Base-by-base conservation (phyloP, 2,329 filamentous ascomycete species). In the Colletotrichum costaricense region DNA sequence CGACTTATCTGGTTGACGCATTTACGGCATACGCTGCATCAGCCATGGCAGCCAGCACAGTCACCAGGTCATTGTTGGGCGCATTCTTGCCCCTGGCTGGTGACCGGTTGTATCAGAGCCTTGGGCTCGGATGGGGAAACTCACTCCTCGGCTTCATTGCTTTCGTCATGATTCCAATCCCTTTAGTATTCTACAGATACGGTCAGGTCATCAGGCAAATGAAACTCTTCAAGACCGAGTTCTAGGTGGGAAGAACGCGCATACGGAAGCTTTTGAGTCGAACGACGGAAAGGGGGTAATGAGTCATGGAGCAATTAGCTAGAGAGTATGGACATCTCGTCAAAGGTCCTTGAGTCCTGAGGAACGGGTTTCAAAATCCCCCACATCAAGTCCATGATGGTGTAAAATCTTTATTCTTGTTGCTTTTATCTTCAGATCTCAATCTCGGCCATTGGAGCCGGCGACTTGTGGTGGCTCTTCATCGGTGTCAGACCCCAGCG, bases 401-500 rank as follows among this genome's bases (percentile, higher is more conserved):
- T 42, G 16, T 42, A 42, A 42, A 42, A 8, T 6, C 26, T 22
- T 26, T 11, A 5, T 26, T 24, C 52, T 24, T 14, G 7, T 16
- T 55, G 3, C 22, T 16, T 55, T 6, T 8, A 56, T 26, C 12
- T 14, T 19, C 26, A 72, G 3, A 69, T 16, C 5, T 28, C 19
- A 22, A 30, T 19, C 49, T 64, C 70, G 5, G 28, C 49, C 14
- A 42, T 67, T 3, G 74, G 74, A 49, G 55, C 63, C 35, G 66
- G 63, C 56, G 81, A 79, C 78, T 83, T 85, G 71, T 83, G 76
- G 69, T 86, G 86, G 78, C 84, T 87, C 82, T 86, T 85, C 94
- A 98, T 97, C 1, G 95, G 93, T 79, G 90, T 88, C 72, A 97
- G 84, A 0, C 95, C 95, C 93, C 94, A 97, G 64, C 91, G 89